These are phyloP conservation scores for Pyronema omphalodes DNA, from an alignment of 495 filamentous ascomycete species.

Conservation along the genomic window DNA sequence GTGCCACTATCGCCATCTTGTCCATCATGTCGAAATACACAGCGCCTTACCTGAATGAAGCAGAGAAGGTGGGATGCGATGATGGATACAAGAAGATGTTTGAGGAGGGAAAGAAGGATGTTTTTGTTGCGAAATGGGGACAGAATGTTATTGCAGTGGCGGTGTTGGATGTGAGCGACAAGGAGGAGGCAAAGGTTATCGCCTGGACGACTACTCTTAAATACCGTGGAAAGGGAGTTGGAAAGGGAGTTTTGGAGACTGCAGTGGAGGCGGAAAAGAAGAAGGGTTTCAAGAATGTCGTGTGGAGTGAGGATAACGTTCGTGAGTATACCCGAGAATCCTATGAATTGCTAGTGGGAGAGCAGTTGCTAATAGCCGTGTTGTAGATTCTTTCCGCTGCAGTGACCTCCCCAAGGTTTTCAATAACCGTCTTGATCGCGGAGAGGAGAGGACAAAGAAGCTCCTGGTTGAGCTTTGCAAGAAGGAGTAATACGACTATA, in stretches of 20 bases:
- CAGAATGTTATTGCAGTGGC: slow-evolving; percentile 40
- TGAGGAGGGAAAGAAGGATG: slow-evolving; percentile 25
- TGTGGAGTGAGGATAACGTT: neutral
- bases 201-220: slow-evolving; percentile 55
- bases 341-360: neutral
- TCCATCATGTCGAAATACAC: slow-evolving; percentile 27
- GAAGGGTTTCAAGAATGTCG: neutral
- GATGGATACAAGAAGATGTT: slow-evolving; percentile 29
- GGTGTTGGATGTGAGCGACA: slow-evolving; percentile 26
- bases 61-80: slow-evolving; percentile 34
- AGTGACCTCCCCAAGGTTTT: neutral
- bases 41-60: slow-evolving; percentile 32
- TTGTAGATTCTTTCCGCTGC: neutral
- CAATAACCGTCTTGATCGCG: neutral
- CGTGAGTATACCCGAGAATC: neutral
- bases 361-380: neutral
- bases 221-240: slow-evolving; percentile 51
- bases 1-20: slow-evolving; percentile 31
- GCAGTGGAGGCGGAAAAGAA: slow-evolving; percentile 2
- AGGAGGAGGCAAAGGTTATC: slow-evolving; percentile 38
- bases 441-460: neutral
- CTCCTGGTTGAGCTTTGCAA: neutral
- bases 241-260: slow-evolving; percentile 39
- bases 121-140: slow-evolving; percentile 38
- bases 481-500: neutral